Evolutionary conservation across 1,284 basidiomycete species (phyloP), one percentile per base, ranked within the genome.

Genomic region (Rhodofomes roseus): DNA sequence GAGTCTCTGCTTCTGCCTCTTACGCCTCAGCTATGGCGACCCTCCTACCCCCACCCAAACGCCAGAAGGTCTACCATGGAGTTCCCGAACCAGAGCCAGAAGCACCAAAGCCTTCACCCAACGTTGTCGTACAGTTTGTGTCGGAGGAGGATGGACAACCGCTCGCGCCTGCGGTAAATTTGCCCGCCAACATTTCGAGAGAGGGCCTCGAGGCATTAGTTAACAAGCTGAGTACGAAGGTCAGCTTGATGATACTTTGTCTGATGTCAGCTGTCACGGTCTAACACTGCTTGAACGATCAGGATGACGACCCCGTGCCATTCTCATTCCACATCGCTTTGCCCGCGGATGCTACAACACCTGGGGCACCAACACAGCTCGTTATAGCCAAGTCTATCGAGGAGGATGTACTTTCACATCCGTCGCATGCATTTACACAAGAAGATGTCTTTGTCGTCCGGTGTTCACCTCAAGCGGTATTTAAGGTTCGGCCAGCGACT

Each of bases 391-490:
- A 87, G 72, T 93, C 91, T 9, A 89, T 96, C 48, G 84, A 92
- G 65, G 76, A 81, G 3, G 93, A 96, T 68, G 82, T 96, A 1
- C 77, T 97, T 2, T 77, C 80, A 5, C 89, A 93, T 62, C 79
- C 89, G 0, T 85, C 85, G 0, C 80, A 84, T 37, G 77, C 83
- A 0, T 93, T 93, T 71, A 90, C 91, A 0, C 82, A 89, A 9
- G 95, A 98, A 81, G 93, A 93, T 70, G 82, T 95, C 12, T 87
- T 97, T 61, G 81, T 92, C 57, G 81, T 97, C 31, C 85, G 89
- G 68, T 97, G 95, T 73, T 87, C 95, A 43, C 96, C 97, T 2
- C 95, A 98, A 74, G 95, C 96, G 20, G 92, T 99, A 1, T 99
- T 98, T 77, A 87, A 89, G 65, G 96, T 99, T 14, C 81, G 96